These are phyloP conservation scores for Trichosporon asahii DNA, from an alignment of 1,284 basidiomycete species.

Conservation along the genomic window DNA sequence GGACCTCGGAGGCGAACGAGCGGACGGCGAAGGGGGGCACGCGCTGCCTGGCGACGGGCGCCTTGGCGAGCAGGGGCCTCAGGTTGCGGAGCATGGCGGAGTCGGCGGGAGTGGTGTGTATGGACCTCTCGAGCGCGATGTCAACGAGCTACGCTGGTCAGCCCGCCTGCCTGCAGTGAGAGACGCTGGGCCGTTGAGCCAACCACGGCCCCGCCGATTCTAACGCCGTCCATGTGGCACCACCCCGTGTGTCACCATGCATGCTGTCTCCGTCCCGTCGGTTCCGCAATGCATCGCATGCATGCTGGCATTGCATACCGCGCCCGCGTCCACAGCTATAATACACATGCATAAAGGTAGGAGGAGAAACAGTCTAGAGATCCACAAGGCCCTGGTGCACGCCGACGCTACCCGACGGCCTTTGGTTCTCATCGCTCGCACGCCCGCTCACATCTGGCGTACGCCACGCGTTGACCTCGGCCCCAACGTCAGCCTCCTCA, in stretches of 20 bases:
- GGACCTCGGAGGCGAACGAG: constrained; percentile 13
- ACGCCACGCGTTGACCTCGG: constrained; percentile 42
- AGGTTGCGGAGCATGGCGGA: constrained; percentile 43
- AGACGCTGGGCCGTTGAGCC: not conserved
- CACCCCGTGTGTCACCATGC: not conserved
- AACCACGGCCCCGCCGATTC: constrained; percentile 2
- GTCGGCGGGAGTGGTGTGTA: constrained; percentile 19
- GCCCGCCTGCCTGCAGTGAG: not conserved
- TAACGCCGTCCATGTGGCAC: constrained; percentile 3
- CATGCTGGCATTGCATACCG: not conserved
- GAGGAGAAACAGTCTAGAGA: constrained; percentile 24
- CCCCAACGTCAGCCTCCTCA: constrained; percentile 36
- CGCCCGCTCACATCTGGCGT: constrained; percentile 14
- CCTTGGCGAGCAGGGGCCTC: constrained; percentile 38
- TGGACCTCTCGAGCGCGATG: constrained; percentile 10
- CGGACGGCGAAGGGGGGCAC: constrained; percentile 35
- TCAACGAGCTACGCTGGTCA: constrained; percentile 6
- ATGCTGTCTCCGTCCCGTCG: not conserved
- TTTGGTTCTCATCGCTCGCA: constrained; percentile 11
- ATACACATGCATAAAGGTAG: constrained; percentile 5
- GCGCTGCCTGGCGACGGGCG: constrained; percentile 28
- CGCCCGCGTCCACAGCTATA: not conserved
- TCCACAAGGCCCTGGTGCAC: constrained; percentile 43
- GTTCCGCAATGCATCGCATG: not conserved
- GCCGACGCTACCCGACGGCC: constrained; percentile 24